Percentiles rank a stretch among this genome's conserved stretches.
These are phyloP conservation scores for Pyrenophora teres DNA, from an alignment of 2,329 filamentous ascomycete genomes.

Conservation along the genomic window DNA sequence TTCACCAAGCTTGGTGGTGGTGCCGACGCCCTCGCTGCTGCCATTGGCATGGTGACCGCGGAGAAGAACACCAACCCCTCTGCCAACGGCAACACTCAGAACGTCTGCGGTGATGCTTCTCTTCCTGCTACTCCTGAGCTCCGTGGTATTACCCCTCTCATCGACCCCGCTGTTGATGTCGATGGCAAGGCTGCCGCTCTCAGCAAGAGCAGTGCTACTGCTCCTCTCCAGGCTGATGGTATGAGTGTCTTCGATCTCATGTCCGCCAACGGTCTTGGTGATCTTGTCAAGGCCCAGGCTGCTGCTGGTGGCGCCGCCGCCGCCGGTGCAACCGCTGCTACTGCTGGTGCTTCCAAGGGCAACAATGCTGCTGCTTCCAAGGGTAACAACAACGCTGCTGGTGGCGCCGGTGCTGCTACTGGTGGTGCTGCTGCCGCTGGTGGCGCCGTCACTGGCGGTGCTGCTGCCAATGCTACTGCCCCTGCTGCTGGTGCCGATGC, in stretches of 20 bases:
- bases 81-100: slow-evolving; percentile 60
- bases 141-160: slow-evolving; percentile 68
- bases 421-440: slow-evolving; percentile 11
- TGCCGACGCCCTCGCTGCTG: slow-evolving; percentile 64
- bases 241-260: slow-evolving; percentile 69
- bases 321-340: slow-evolving; percentile 30
- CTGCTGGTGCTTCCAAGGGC: slow-evolving; percentile 12
- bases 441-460: slow-evolving; percentile 8
- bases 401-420: neutral
- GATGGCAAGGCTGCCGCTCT: slow-evolving; percentile 65
- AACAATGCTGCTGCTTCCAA: slow-evolving; percentile 19
- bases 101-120: slow-evolving; percentile 66
- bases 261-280: slow-evolving; percentile 64
- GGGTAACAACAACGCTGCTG: neutral
- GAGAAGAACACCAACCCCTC: slow-evolving; percentile 78
- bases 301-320: slow-evolving; percentile 43
- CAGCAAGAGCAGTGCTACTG: slow-evolving; percentile 57
- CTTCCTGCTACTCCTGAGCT: slow-evolving; percentile 66
- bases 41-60: slow-evolving; percentile 66
- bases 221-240: slow-evolving; percentile 64
- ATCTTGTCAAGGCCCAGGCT: slow-evolving; percentile 58
- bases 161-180: slow-evolving; percentile 67
- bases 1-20: slow-evolving; percentile 64
- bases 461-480: slow-evolving; percentile 12
- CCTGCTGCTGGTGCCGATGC: slow-evolving; percentile 23